Evolutionary conservation across 768 basidiomycete species (phyloP).

Genomic region (Brasilioporus rufonigricans): DNA sequence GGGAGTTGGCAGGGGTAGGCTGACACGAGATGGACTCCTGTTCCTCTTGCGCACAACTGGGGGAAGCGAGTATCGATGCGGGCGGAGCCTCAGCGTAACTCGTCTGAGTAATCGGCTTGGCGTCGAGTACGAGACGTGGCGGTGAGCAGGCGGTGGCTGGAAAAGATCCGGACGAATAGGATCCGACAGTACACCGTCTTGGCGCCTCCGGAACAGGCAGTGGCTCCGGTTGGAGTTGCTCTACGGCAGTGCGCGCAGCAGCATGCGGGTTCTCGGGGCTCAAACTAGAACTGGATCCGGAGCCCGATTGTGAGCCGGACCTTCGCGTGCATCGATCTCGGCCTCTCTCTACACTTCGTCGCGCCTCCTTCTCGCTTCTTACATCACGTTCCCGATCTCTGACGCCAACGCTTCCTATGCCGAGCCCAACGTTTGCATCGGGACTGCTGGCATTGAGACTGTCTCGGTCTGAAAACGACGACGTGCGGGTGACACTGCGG

Average conservation of each 20-base stretch:
- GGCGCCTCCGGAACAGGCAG: slow-evolving; percentile 10
- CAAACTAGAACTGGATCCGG: slow-evolving; percentile 37
- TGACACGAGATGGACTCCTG: slow-evolving; percentile 38
- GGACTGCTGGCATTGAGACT: slow-evolving; percentile 38
- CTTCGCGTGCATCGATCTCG: slow-evolving; percentile 29
- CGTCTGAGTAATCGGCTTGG: slow-evolving; percentile 28
- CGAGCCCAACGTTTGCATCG: slow-evolving; percentile 32
- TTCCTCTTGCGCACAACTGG: slow-evolving; percentile 30
- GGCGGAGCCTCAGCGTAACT: slow-evolving; percentile 22
- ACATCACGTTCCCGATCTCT: slow-evolving; percentile 33
- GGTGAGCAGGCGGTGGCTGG: slow-evolving; percentile 19
- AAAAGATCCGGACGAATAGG: slow-evolving; percentile 31
- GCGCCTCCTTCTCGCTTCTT: slow-evolving; percentile 27
- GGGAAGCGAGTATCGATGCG: slow-evolving; percentile 22
- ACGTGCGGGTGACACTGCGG: slow-evolving; percentile 51
- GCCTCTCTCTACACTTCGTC: slow-evolving; percentile 27
- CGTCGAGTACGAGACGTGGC: slow-evolving; percentile 29
- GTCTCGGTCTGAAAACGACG: slow-evolving; percentile 55
- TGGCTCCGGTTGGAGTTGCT: slow-evolving; percentile 10
- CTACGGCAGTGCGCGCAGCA: background rate
- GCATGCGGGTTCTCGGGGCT: slow-evolving; percentile 28
- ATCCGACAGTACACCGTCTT: slow-evolving; percentile 14
- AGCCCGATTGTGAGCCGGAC: slow-evolving; percentile 25
- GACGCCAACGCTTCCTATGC: slow-evolving; percentile 32
- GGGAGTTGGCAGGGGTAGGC: slow-evolving; percentile 66